phyloP scores from a whole-genome alignment of 768 basidiomycete genomes.

The Dioszegia crocea region DNA sequence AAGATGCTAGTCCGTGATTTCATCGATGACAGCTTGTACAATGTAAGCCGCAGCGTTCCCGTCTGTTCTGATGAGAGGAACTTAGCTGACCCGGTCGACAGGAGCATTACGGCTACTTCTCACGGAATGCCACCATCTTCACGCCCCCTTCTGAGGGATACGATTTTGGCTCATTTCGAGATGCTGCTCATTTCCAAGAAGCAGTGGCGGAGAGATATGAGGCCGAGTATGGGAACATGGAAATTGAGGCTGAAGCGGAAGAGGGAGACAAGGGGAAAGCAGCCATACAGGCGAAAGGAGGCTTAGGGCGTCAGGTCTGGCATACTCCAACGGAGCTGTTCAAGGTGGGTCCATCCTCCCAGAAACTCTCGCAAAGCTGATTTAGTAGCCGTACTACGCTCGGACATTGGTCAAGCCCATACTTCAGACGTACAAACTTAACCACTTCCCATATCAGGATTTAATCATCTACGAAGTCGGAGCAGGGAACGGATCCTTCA shows the following conservation, averaged over 20 bases:
- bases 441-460: slow-evolving; percentile 94
- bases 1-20: slow-evolving; percentile 95
- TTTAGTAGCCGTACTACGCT: slow-evolving; percentile 98
- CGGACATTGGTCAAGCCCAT: slow-evolving; percentile 83
- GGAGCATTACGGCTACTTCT: slow-evolving; percentile 95
- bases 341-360: slow-evolving; percentile 61
- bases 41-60: slow-evolving; percentile 50
- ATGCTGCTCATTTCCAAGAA: slow-evolving; percentile 72
- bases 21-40: slow-evolving; percentile 94
- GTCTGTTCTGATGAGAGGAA: background rate
- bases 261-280: slow-evolving; percentile 4
- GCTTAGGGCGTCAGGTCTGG: slow-evolving; percentile 76
- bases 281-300: slow-evolving; percentile 16
- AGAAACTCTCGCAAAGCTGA: background rate
- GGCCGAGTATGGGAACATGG: slow-evolving; percentile 18
- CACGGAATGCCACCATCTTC: slow-evolving; percentile 87
- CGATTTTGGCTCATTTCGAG: slow-evolving; percentile 65
- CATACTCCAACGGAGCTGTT: slow-evolving; percentile 97
- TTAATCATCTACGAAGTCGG: slow-evolving; percentile 96
- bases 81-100: slow-evolving; percentile 8
- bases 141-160: slow-evolving; percentile 56
- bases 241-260: slow-evolving; percentile 53
- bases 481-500: slow-evolving; percentile 94
- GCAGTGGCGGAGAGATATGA: slow-evolving; percentile 72
- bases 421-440: slow-evolving; percentile 84